A percentile compares a stretch with the other conserved stretches of the same genome.
These are phyloP conservation scores for Pochonia chlamydosporia DNA, from an alignment of 2,329 filamentous ascomycete genomes.

Conservation along the genomic window DNA sequence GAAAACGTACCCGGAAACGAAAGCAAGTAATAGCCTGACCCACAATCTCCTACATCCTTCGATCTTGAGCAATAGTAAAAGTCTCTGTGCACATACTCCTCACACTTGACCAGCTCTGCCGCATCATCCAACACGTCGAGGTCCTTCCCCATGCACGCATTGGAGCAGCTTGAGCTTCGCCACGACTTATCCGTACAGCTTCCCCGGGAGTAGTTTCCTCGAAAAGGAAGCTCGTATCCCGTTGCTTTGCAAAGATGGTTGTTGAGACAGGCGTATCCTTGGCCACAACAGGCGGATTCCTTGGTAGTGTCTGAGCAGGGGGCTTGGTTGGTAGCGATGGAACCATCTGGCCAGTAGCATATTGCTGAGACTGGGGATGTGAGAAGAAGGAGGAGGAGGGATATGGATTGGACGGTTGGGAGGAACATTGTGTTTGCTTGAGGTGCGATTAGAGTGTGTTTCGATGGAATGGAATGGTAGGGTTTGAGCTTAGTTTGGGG, in stretches of 20 bases:
- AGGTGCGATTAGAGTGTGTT: too few species aligned
- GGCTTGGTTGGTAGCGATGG: constrained; percentile 20
- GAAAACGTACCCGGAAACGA: constrained; percentile 3
- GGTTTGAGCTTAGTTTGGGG: too few species aligned
- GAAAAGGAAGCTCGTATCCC: constrained; percentile 15
- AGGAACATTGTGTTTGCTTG: too few species aligned
- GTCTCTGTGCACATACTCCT: constrained; percentile 4
- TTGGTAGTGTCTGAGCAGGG: constrained; percentile 21
- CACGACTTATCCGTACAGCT: constrained; percentile 28
- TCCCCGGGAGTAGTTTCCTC: constrained; percentile 22
- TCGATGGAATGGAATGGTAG: too few species aligned
- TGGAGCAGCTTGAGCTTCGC: constrained; percentile 23
- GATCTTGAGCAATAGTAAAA: constrained; percentile 21
- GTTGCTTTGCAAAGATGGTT: constrained; percentile 27
- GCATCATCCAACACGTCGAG: constrained; percentile 14
- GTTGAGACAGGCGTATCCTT: constrained; percentile 29
- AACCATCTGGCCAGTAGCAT: constrained; percentile 27
- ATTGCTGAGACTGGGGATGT: neutral
- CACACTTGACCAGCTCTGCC: constrained; percentile 16
- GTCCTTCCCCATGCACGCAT: constrained; percentile 24
- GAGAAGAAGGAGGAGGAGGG: neutral
- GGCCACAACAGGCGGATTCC: constrained; percentile 27
- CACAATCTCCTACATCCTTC: constrained; percentile 4
- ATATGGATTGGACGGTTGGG: too few species aligned
- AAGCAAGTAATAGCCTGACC: neutral